phyloP scores from a whole-genome alignment of 1,284 basidiomycete genomes.

The Cutaneotrichosporon sp. region DNA sequence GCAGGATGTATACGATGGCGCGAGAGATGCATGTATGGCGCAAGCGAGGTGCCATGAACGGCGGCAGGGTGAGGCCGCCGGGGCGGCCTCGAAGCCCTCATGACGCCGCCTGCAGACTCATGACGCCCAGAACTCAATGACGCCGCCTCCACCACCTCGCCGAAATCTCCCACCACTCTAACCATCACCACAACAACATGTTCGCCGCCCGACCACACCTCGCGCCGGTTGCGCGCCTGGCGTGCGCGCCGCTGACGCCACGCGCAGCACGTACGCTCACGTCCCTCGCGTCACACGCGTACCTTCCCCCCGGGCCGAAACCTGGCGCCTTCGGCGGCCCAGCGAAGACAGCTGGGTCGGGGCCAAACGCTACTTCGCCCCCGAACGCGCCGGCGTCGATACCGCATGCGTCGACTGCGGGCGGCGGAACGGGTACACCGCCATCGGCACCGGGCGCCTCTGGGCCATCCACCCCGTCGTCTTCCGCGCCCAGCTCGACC shows the following conservation, averaged over 20 bases:
- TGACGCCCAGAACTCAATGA: too few species aligned
- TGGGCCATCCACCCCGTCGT: background rate
- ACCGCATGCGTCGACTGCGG: conserved; percentile 1
- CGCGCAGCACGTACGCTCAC: background rate
- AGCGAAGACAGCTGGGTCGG: background rate
- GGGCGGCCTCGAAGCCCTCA: too few species aligned
- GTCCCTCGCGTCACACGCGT: conserved; percentile 19
- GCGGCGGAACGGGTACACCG: background rate
- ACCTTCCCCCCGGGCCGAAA: conserved; percentile 8
- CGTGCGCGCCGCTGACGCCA: background rate
- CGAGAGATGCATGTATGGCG: background rate
- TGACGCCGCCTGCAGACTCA: too few species aligned
- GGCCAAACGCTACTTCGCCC: background rate
- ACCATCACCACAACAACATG: background rate
- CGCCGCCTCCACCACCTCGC: too few species aligned
- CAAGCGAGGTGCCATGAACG: too few species aligned
- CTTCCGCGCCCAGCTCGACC: background rate
- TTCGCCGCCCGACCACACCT: background rate
- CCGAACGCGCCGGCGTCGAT: conserved; percentile 5
- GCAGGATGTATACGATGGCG: conserved; percentile 1
- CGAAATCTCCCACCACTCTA: background rate
- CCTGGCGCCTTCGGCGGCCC: background rate
- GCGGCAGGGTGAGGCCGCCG: too few species aligned
- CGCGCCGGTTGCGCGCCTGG: background rate
- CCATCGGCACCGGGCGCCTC: background rate